phyloP scores from a whole-genome alignment of 331 rosid genomes.

The Prunus yedoensis region DNA sequence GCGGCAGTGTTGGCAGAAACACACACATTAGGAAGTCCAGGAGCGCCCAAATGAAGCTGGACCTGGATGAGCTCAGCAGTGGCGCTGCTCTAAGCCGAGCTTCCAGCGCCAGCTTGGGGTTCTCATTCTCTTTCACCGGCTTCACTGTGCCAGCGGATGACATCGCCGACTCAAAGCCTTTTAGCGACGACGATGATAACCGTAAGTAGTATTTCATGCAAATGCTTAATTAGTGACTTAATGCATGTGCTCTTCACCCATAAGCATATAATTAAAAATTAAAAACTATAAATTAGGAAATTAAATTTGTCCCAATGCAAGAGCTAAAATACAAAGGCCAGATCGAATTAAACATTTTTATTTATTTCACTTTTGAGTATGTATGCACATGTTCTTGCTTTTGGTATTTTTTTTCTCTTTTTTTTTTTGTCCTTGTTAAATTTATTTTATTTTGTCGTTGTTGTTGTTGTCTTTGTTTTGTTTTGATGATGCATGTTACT shows the following conservation, averaged over 20 bases:
- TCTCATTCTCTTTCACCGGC: constrained; percentile 94
- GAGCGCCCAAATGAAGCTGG: constrained; percentile 85
- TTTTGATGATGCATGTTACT: background rate
- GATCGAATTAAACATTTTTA: background rate
- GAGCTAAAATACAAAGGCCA: background rate
- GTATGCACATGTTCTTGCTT: background rate
- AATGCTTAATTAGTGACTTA: background rate
- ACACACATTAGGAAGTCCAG: constrained; percentile 79
- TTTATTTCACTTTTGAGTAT: background rate
- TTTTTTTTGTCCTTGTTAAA: too few species aligned
- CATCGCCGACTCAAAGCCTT: constrained; percentile 60
- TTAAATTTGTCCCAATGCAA: background rate
- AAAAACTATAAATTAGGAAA: background rate
- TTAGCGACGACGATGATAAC: constrained; percentile 70
- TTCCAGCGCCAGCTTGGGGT: constrained; percentile 93
- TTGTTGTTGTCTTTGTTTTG: background rate
- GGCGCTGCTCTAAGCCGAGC: constrained; percentile 95
- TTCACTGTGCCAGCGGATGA: constrained; percentile 84
- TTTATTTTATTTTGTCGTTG: background rate
- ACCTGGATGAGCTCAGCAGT: constrained; percentile 65
- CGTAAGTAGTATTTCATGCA: constrained; percentile 49
- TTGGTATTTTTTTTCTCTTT: too few species aligned
- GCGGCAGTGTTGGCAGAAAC: constrained; percentile 42
- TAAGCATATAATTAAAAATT: background rate
- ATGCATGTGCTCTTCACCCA: background rate